Conservation (phyloP, 371 early-diverging fungal species). For the Apophysomyces ossiformis region DNA sequence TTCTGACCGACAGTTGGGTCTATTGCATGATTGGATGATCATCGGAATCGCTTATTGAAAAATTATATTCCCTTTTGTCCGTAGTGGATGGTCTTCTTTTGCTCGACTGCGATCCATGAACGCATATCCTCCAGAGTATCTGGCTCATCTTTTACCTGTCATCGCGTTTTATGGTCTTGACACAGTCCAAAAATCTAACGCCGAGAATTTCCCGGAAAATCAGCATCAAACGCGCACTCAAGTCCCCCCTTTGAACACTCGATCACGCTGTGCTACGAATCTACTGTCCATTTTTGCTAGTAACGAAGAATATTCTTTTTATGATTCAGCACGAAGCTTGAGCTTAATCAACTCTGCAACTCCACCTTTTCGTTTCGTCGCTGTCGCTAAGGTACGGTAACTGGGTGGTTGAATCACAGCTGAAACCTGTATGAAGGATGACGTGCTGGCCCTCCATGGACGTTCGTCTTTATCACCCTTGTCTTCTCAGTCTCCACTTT, state of each 20-base stretch:
- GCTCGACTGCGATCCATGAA: slow-evolving; percentile 47
- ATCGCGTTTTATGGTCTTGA: slow-evolving; percentile 66
- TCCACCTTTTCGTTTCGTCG: slow-evolving; percentile 40
- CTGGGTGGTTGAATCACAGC: not conserved
- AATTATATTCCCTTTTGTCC: no score
- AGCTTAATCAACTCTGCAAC: slow-evolving; percentile 17
- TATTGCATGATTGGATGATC: no score
- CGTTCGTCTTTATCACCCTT: slow-evolving; percentile 66
- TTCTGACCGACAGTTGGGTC: no score
- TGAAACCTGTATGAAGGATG: slow-evolving; percentile 8
- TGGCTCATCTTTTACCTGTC: slow-evolving; percentile 76
- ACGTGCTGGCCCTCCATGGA: slow-evolving; percentile 48
- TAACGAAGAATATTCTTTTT: slow-evolving; percentile 35
- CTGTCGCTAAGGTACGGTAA: slow-evolving; percentile 39
- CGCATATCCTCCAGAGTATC: slow-evolving; percentile 70
- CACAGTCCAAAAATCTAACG: not conserved
- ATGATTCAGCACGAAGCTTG: slow-evolving; percentile 39
- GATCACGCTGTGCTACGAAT: slow-evolving; percentile 22
- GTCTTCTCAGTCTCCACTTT: slow-evolving; percentile 67
- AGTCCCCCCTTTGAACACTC: slow-evolving; percentile 24
- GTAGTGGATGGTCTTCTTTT: no score
- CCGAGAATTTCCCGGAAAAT: slow-evolving; percentile 12
- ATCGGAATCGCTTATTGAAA: no score
- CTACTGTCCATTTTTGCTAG: slow-evolving; percentile 30
- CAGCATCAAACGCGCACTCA: slow-evolving; percentile 22